Evolutionary conservation across 2,329 filamentous ascomycete genomes (phyloP).

Genomic region (Exophiala mesophila): DNA sequence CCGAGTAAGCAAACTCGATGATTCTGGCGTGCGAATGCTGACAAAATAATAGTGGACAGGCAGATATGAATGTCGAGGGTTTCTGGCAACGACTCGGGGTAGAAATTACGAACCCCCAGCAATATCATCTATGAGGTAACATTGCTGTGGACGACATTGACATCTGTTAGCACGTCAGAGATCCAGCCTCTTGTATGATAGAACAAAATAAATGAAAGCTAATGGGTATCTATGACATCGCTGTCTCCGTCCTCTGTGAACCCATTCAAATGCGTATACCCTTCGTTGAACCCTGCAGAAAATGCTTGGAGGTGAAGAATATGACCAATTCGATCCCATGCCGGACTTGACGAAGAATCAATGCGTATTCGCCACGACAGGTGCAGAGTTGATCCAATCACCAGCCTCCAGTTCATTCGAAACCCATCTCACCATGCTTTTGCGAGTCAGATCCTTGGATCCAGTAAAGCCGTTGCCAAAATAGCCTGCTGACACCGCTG

Average conservation of each 20-base stretch:
- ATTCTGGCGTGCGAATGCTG: slow-evolving; percentile 10
- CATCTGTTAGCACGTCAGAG: too few relatives aligned
- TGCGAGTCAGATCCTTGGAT: slow-evolving; percentile 6
- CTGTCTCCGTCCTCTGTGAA: too few relatives aligned
- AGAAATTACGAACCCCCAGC: slow-evolving; percentile 27
- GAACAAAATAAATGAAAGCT: too few relatives aligned
- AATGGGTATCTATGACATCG: too few relatives aligned
- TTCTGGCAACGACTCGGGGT: slow-evolving; percentile 35
- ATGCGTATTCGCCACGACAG: slow-evolving; percentile 1
- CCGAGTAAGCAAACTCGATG: slow-evolving; percentile 30
- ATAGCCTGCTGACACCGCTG: slow-evolving; percentile 2
- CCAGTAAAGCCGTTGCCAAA: slow-evolving; percentile 1
- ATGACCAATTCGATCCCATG: too few relatives aligned
- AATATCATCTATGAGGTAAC: slow-evolving; percentile 35
- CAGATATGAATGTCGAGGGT: slow-evolving; percentile 36
- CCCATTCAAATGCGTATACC: too few relatives aligned
- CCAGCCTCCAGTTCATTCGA: slow-evolving; percentile 11
- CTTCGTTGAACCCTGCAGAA: too few relatives aligned
- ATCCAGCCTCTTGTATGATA: too few relatives aligned
- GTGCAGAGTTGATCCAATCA: slow-evolving; percentile 9
- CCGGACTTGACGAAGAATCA: background rate
- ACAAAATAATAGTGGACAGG: slow-evolving; percentile 29
- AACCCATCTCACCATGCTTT: slow-evolving; percentile 13
- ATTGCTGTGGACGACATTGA: too few relatives aligned
- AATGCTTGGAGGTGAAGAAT: too few relatives aligned